Evolutionary conservation across 2,329 filamentous ascomycete species (phyloP).

Genomic region (Plenodomus biglobosus): DNA sequence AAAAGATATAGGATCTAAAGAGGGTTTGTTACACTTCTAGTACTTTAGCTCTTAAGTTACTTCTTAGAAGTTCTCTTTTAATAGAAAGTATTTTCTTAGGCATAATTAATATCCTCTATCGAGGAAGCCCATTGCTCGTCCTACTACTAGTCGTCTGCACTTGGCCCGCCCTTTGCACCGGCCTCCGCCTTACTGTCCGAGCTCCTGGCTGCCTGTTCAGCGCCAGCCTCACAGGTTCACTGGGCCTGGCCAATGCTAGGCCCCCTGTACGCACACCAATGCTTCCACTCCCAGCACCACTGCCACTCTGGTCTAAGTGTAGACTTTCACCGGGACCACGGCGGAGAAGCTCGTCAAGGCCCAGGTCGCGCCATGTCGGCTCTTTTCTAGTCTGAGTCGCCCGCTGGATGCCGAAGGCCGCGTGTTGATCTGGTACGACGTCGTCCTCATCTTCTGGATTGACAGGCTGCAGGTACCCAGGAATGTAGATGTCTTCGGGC

Average conservation of each 20-base stretch:
- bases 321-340: slow-evolving; percentile 54
- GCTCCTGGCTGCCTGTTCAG: slow-evolving; percentile 37
- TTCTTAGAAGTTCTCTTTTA: too few species aligned
- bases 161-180: slow-evolving; percentile 8
- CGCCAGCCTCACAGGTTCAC: slow-evolving; percentile 35
- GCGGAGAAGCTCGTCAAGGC: slow-evolving; percentile 69
- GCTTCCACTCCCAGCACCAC: slow-evolving; percentile 4
- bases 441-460: slow-evolving; percentile 90
- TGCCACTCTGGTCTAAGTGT: slow-evolving; percentile 3
- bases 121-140: slow-evolving; percentile 39
- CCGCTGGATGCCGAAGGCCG: slow-evolving; percentile 81
- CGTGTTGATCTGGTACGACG: slow-evolving; percentile 84
- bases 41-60: too few species aligned
- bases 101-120: slow-evolving; percentile 1
- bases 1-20: too few species aligned
- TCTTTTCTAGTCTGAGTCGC: slow-evolving; percentile 73
- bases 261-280: slow-evolving; percentile 10
- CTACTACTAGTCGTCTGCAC: slow-evolving; percentile 16
- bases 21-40: too few species aligned
- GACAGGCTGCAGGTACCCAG: slow-evolving; percentile 74
- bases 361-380: slow-evolving; percentile 77
- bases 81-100: too few species aligned
- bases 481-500: slow-evolving; percentile 78
- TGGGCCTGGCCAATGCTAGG: slow-evolving; percentile 11
- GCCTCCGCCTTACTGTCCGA: slow-evolving; percentile 12